Percentiles rank a stretch among this genome's conserved stretches.
phyloP scores from a whole-genome alignment of 192 early-diverging fungal species.

The Coemansia sp. region DNA sequence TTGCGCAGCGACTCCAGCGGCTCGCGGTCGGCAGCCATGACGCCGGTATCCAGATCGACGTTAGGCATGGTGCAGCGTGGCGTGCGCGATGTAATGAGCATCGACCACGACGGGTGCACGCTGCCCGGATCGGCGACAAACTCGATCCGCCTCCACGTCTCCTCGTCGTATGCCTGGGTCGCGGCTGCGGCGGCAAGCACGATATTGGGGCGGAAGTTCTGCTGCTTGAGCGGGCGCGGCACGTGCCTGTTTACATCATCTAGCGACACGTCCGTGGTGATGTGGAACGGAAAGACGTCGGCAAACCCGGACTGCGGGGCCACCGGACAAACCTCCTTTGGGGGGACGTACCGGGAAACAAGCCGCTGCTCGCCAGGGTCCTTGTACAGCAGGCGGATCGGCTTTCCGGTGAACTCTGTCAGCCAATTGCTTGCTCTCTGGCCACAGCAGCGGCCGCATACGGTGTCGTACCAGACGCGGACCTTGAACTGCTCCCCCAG shows the following conservation, averaged over 20 bases:
- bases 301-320: conserved; percentile 70
- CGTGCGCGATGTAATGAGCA: conserved; percentile 59
- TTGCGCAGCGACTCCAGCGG: conserved; percentile 58
- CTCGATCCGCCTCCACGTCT: conserved; percentile 62
- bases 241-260: conserved; percentile 63
- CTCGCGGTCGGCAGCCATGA: conserved; percentile 50
- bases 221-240: conserved; percentile 43
- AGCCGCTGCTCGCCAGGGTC: conserved; percentile 20
- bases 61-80: conserved; percentile 65
- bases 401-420: conserved; percentile 28
- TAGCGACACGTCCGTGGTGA: conserved; percentile 61
- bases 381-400: conserved; percentile 37
- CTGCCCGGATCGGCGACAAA: conserved; percentile 33
- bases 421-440: conserved; percentile 24
- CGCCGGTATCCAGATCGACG: conserved; percentile 56
- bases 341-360: conserved; percentile 38
- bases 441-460: conserved; percentile 34
- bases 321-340: conserved; percentile 9
- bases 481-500: conserved; percentile 15
- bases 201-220: conserved; percentile 80
- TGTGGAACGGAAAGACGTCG: conserved; percentile 74
- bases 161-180: conserved; percentile 68
- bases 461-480: conserved; percentile 49
- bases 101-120: conserved; percentile 21
- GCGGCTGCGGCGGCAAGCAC: conserved; percentile 48